Conservation (phyloP, 441 rosid genomes). For the Euphorbia celastroides region DNA sequence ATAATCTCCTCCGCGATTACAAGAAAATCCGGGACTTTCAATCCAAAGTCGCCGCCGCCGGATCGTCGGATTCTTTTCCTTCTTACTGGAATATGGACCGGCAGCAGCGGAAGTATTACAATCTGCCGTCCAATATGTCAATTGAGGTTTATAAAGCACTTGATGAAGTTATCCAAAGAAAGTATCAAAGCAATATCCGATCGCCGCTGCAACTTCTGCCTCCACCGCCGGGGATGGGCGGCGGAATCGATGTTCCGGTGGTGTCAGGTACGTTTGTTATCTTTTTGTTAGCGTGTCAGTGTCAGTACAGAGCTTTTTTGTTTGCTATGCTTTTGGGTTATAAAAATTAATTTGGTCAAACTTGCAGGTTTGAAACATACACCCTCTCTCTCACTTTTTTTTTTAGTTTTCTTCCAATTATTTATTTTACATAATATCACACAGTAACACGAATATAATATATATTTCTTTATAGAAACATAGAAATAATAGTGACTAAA, state of each 20-base stretch:
- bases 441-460: no score
- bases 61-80: conserved; percentile 16
- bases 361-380: conserved; percentile 37
- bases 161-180: conserved; percentile 38
- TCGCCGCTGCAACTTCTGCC: background rate
- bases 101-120: conserved; percentile 35
- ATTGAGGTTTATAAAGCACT: conserved; percentile 37
- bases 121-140: conserved; percentile 45
- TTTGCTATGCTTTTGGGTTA: conserved; percentile 22
- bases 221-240: conserved; percentile 3
- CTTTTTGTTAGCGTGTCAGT: conserved; percentile 18
- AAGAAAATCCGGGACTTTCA: conserved; percentile 40
- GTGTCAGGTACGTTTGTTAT: conserved; percentile 21
- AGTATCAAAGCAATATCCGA: conserved; percentile 11
- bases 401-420: conserved; percentile 9
- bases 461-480: no score
- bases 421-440: background rate
- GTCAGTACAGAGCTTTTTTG: conserved; percentile 34
- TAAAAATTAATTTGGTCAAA: conserved; percentile 30
- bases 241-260: conserved; percentile 10
- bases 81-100: conserved; percentile 44
- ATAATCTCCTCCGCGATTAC: conserved; percentile 50
- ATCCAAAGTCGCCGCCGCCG: conserved; percentile 11
- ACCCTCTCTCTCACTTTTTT: background rate
- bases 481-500: no score